These are phyloP conservation scores for Penicillium sp. DNA, from an alignment of 2,329 filamentous ascomycete genomes.

Conservation along the genomic window DNA sequence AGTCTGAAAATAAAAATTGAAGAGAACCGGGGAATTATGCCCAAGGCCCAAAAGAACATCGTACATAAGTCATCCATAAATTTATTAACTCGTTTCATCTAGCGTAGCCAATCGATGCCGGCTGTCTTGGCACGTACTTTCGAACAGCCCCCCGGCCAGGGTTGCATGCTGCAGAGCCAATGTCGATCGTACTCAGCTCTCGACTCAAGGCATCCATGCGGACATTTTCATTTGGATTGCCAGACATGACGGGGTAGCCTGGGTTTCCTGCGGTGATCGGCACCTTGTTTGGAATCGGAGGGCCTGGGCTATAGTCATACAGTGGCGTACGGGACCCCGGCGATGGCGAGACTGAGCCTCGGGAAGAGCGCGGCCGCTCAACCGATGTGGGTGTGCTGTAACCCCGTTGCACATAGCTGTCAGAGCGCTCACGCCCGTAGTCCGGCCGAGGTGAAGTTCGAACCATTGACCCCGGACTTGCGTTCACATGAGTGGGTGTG, in stretches of 20 bases:
- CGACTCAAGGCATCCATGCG: slow-evolving; percentile 53
- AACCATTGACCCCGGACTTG: slow-evolving; percentile 13
- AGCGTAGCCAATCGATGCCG: slow-evolving; percentile 31
- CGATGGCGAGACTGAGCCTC: slow-evolving; percentile 33
- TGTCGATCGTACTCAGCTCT: slow-evolving; percentile 55
- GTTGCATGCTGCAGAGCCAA: slow-evolving; percentile 40
- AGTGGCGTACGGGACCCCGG: slow-evolving; percentile 29
- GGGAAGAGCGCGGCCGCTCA: slow-evolving; percentile 23
- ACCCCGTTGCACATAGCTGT: slow-evolving; percentile 15
- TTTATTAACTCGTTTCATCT: slow-evolving; percentile 19
- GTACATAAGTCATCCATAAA: slow-evolving; percentile 17
- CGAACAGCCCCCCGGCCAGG: slow-evolving; percentile 28
- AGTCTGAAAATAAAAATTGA: slow-evolving; percentile 1
- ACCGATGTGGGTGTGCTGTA: slow-evolving; percentile 27
- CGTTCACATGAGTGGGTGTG: slow-evolving; percentile 17
- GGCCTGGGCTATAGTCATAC: slow-evolving; percentile 34
- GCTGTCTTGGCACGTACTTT: slow-evolving; percentile 31
- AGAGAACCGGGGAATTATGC: slow-evolving; percentile 4
- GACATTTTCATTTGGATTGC: slow-evolving; percentile 24
- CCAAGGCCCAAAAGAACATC: slow-evolving; percentile 7
- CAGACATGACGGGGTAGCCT: slow-evolving; percentile 29
- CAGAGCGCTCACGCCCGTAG: slow-evolving; percentile 18
- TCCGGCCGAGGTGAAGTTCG: slow-evolving; percentile 24
- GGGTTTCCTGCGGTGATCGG: slow-evolving; percentile 36
- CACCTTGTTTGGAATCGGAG: slow-evolving; percentile 45